phyloP scores from a whole-genome alignment of 78 protist species.

The Mastigamoeba balamuthi region DNA sequence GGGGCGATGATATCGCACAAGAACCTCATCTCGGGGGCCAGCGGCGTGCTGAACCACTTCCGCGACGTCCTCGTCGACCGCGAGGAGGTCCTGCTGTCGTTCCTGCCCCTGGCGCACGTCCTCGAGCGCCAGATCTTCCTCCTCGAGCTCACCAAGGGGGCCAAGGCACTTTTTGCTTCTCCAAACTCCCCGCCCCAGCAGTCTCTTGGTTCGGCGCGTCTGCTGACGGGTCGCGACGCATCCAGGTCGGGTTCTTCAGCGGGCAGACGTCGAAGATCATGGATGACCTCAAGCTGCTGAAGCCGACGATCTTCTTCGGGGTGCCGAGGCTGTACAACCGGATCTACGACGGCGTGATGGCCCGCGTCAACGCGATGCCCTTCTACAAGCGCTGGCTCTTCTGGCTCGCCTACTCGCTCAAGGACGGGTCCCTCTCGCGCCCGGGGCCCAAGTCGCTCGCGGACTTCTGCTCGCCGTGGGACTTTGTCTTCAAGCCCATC shows the following conservation, averaged over 20 bases:
- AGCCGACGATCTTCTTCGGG: slow-evolving; percentile 79
- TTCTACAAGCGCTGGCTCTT: slow-evolving; percentile 39
- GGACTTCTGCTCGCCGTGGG: no score
- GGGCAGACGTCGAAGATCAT: slow-evolving; percentile 47
- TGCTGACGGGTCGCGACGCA: no score
- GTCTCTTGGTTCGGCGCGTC: no score
- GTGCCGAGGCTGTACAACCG: slow-evolving; percentile 91
- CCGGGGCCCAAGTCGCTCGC: no score
- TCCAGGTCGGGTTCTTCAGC: slow-evolving; percentile 72
- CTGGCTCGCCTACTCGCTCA: slow-evolving; percentile 41
- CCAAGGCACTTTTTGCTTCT: neutral
- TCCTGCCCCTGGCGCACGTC: slow-evolving; percentile 90
- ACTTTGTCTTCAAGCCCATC: no score
- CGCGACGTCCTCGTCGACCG: neutral
- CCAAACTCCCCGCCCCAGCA: no score
- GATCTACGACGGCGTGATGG: slow-evolving; percentile 56
- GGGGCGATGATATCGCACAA: slow-evolving; percentile 9
- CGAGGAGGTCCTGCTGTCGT: neutral
- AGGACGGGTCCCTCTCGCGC: no score
- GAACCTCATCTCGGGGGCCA: slow-evolving; percentile 20
- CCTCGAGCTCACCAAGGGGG: no score
- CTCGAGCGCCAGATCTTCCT: slow-evolving; percentile 52
- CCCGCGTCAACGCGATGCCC: slow-evolving; percentile 6
- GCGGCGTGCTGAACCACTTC: slow-evolving; percentile 14
- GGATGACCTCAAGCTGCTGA: slow-evolving; percentile 63